Evolutionary conservation across 140 eudicot genomes (phyloP), one percentile per base, ranked within the genome.

Genomic region (Cichorium intybus): DNA sequence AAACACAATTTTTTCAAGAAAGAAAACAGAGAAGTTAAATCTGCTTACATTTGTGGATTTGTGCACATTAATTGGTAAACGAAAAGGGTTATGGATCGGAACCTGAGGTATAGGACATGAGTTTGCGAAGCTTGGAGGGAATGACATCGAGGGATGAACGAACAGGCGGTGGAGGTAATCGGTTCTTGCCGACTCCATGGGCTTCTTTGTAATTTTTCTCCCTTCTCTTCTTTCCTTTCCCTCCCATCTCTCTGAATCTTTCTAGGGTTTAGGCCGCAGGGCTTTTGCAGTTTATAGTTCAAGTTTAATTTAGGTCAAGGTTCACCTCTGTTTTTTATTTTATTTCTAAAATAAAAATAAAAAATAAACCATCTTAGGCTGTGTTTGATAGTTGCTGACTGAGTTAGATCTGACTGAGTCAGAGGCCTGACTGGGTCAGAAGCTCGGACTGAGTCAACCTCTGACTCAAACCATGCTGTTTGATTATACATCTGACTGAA

Each of bases 131-230:
- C 69, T 92, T 92, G 18, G 89, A 75, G 17, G 99, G 99, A 39
- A 92, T 51, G 48, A 85, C 87, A 17, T 92, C 93, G 43, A 88
- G 35, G 24, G 96, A 83, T 53, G 96, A 83, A 17, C 86, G 60
- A 2, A 66, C 70, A 8, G 99, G 99, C 16, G 99, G 99, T 6
- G 96, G 96, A 24, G 96, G 99, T 28, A 85, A 84, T 23, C 89
- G 80, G 35, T 49, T 73, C 73, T 80, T 71, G 18, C 83, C 95
- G 24, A 72, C 65, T 15, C 96, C 99, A 60, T 92, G 99, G 1
- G 99, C 92, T 57, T 89, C 90, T 62, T 52, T 71, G 88, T 85
- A 92, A 48, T 92, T 92, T 85, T 92, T 92, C 56, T 92, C 99
- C 70, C 98, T 82, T 76, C 99, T 83, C 69, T 76, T 88, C 72